Evolutionary conservation across 116 monocot genomes (phyloP).

Genomic region (Zostera marina): DNA sequence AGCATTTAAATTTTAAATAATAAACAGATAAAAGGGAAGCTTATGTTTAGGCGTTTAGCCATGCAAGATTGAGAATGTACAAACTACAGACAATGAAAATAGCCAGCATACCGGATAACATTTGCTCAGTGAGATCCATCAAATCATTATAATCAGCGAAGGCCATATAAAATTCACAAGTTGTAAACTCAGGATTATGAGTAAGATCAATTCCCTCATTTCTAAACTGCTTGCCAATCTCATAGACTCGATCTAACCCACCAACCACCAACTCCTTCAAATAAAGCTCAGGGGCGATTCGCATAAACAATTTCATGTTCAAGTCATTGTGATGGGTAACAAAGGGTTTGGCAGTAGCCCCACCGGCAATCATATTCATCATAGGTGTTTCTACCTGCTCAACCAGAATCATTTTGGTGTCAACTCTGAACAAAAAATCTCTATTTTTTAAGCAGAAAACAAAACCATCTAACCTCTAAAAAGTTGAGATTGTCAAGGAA

Average conservation of each 20-base stretch:
- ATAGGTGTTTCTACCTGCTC: slow-evolving; percentile 90
- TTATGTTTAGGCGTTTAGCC: no score
- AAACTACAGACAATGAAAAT: not conserved
- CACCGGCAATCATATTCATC: slow-evolving; percentile 99
- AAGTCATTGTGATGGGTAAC: slow-evolving; percentile 94
- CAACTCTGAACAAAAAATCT: not conserved
- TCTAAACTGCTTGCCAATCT: slow-evolving; percentile 95
- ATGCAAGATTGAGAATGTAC: no score
- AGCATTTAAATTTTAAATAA: no score
- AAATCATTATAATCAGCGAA: slow-evolving; percentile 94
- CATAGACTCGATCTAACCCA: slow-evolving; percentile 83
- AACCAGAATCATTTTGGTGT: not conserved
- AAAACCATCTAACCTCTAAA: slow-evolving; percentile 41
- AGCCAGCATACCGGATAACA: slow-evolving; percentile 49
- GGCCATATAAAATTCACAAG: slow-evolving; percentile 98
- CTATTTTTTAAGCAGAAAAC: not conserved
- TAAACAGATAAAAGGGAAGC: not conserved
- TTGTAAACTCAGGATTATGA: slow-evolving; percentile 97
- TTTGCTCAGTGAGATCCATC: slow-evolving; percentile 70
- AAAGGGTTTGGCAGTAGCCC: slow-evolving; percentile 94
- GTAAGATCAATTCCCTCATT: slow-evolving; percentile 96
- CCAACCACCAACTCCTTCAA: slow-evolving; percentile 85
- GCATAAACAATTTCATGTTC: slow-evolving; percentile 83
- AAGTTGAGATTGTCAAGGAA: slow-evolving; percentile 65
- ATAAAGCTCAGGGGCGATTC: slow-evolving; percentile 87